Base-by-base conservation (phyloP, 108 stramenopile genomes). In the Nitzschia palea region DNA sequence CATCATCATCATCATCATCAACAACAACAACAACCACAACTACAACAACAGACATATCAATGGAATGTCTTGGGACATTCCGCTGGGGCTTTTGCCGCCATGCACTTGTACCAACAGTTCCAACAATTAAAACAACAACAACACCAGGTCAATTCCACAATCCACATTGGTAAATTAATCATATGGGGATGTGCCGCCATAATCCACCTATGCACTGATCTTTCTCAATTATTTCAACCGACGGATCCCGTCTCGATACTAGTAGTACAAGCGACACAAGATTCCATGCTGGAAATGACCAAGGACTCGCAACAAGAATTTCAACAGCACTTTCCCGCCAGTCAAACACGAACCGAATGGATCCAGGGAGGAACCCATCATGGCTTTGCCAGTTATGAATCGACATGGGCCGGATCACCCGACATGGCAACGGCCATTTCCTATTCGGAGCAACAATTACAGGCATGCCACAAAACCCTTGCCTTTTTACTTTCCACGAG, bases 61-160 rank as follows among this genome's bases (percentile, higher is more conserved):
- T 80, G 68, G 68, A 56, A 31, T 30, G n/a, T 80, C 5, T 36
- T 70, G 67, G 79, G 79, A 18, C 79, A 80, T 65, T 74, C 73
- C 27, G 43, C 74, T 68, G 79, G 79, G 55, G 28, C 62, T 18
- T 80, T 80, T 61, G 74, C 61, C 17, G 73, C 73, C 4, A 67
- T 63, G 52, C 45, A 69, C 28, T 32, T 74, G 47, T 52, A 51
- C 28, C 8, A 45, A 2, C 34, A 72, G 29, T 60, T 72, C 3
- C 25, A 52, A 2, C 10, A n/a, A 52, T 18, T 0, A 52, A 53
- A 65, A 34, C 27, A 51, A 51, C 31, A 25, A 32, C 17, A 47
- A 15, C 57, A 59, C 22, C 9, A 35, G 8, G 10, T n/a, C 22
- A n/a, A 42, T 3, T 28, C 37, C 4, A 31, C 31, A 17, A 10